These are phyloP conservation scores for Solanum lignicaule DNA, from an alignment of 257 asterid species.

Conservation along the genomic window DNA sequence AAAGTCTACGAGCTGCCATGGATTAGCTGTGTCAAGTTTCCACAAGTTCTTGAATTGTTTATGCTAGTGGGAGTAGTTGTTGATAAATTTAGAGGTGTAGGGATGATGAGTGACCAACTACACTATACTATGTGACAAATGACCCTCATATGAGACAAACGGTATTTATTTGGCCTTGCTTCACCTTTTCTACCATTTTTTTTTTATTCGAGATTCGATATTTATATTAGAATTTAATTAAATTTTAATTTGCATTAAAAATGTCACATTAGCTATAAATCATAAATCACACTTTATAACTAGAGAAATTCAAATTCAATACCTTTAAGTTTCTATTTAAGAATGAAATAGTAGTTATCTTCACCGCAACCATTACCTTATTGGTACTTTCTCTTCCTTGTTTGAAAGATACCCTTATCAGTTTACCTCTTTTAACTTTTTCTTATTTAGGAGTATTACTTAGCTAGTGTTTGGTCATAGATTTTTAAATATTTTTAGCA, in stretches of 20 bases:
- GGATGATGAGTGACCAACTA: neutral
- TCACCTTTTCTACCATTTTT: neutral
- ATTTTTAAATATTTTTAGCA: no score
- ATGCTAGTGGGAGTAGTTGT: neutral
- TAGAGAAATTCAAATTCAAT: no score
- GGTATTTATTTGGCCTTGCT: neutral
- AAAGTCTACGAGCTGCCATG: slow-evolving; percentile 44
- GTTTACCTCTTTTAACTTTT: neutral
- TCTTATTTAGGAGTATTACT: neutral
- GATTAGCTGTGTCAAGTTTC: neutral
- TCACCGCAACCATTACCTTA: no score
- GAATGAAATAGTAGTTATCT: no score
- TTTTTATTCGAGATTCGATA: fast-evolving
- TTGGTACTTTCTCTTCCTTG: neutral
- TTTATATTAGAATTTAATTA: no score
- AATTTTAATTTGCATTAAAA: no score
- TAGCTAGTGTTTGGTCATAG: no score
- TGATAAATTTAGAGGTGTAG: neutral
- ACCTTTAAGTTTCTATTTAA: no score
- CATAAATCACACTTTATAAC: fast-evolving
- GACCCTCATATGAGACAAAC: neutral
- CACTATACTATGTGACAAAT: neutral
- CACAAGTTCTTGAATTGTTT: neutral
- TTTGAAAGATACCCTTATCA: neutral
- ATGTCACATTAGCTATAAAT: no score